A percentile compares a stretch with the other conserved stretches of the same genome.
Evolutionary conservation across 164 flowering plant genomes (phyloP).

Genomic region (Berberis vulgaris): DNA sequence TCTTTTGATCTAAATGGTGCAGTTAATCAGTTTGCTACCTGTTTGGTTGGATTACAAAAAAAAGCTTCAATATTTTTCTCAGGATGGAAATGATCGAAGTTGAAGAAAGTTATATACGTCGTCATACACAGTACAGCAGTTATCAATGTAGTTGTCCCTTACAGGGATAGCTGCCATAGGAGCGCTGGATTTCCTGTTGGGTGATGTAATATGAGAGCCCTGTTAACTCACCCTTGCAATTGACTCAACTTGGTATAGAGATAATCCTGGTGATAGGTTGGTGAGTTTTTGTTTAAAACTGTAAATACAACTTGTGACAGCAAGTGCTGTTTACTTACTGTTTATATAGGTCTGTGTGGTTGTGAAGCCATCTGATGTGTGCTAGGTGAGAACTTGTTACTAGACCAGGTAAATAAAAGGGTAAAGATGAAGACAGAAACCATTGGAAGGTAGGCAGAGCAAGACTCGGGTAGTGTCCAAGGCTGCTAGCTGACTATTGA

Average conservation of each 20-base stretch:
- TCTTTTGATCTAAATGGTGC: neutral
- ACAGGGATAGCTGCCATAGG: neutral
- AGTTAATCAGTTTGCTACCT: neutral
- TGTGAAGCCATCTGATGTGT: slow-evolving; percentile 3
- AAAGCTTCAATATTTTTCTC: neutral
- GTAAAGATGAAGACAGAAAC: neutral
- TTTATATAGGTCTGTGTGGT: slow-evolving; percentile 3
- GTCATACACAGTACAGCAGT: neutral
- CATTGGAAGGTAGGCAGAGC: neutral
- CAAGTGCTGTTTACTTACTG: slow-evolving; percentile 1
- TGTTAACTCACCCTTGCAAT: neutral
- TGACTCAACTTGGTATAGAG: slow-evolving; percentile 6
- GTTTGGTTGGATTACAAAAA: neutral
- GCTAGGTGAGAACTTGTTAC: neutral
- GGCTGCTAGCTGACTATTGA: too few species aligned
- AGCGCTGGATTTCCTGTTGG: neutral
- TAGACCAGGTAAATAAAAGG: slow-evolving; percentile 4
- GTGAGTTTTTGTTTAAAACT: slow-evolving; percentile 13
- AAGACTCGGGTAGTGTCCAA: neutral
- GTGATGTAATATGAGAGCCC: slow-evolving; percentile 2
- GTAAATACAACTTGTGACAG: slow-evolving; percentile 19
- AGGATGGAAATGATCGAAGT: neutral
- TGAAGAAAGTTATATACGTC: neutral
- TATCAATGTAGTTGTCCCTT: neutral
- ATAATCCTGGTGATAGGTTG: slow-evolving; percentile 9